Percentiles rank a stretch among this genome's conserved stretches.
Conservation (phyloP, 176 grass and related monocot genomes). For the Paspalum notatum region DNA sequence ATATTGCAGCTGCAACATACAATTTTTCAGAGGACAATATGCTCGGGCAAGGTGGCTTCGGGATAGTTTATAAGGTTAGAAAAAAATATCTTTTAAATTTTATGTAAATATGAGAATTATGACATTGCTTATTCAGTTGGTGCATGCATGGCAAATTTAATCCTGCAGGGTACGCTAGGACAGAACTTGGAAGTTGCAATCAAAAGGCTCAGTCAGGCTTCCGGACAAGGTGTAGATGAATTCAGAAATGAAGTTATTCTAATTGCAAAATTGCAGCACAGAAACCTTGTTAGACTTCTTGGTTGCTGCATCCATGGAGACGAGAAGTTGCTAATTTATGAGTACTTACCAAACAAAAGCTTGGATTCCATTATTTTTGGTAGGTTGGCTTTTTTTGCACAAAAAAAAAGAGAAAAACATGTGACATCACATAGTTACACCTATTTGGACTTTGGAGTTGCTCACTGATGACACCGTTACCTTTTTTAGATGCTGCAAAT, state of each 20-base stretch:
- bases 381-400: background rate
- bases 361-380: conserved; percentile 40
- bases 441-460: background rate
- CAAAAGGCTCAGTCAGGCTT: conserved; percentile 48
- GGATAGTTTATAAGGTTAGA: conserved; percentile 51
- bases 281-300: conserved; percentile 45
- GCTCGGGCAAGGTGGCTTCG: conserved; percentile 51
- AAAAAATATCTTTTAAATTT: background rate
- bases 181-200: conserved; percentile 34
- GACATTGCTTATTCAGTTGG: fast-evolving
- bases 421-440: background rate
- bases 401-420: background rate
- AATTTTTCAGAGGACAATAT: conserved; percentile 44
- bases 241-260: conserved; percentile 49
- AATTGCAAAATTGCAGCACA: conserved; percentile 48
- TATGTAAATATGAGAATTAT: background rate
- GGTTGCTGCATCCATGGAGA: conserved; percentile 48
- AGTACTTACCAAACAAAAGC: conserved; percentile 50
- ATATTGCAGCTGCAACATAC: conserved; percentile 39
- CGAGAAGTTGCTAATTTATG: conserved; percentile 50
- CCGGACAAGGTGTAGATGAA: conserved; percentile 48
- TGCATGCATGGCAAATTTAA: background rate
- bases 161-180: conserved; percentile 25
- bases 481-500: conserved; percentile 38
- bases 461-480: background rate